Evolutionary conservation across 139 green algal species (phyloP).

Genomic region (Ettlia oleoabundans): DNA sequence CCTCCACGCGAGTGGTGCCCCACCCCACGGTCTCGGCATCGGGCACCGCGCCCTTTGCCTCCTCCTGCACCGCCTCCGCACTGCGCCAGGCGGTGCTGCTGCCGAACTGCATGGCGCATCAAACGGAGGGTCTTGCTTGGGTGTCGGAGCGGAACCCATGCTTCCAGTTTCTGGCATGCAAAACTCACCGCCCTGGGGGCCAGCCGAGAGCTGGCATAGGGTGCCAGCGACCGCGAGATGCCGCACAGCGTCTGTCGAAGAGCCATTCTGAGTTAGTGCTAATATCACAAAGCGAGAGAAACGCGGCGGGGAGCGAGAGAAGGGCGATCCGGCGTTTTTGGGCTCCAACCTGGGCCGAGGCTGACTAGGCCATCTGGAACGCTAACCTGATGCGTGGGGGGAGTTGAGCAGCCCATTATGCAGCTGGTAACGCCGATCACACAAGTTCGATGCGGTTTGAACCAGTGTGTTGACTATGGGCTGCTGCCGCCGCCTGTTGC

Average conservation of each 20-base stretch:
- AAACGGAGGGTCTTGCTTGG: too few species aligned
- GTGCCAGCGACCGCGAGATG: constrained; percentile 18
- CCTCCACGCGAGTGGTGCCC: constrained; percentile 32
- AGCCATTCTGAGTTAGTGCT: constrained; percentile 43
- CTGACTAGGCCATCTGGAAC: too few species aligned
- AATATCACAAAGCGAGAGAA: too few species aligned
- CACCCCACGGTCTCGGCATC: constrained; percentile 51
- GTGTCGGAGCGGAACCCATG: neutral
- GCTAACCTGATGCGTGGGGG: too few species aligned
- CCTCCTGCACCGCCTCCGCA: constrained; percentile 18
- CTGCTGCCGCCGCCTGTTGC: neutral
- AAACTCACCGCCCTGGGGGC: constrained; percentile 10
- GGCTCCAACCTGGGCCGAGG: too few species aligned
- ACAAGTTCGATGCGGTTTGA: too few species aligned
- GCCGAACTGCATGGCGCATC: neutral
- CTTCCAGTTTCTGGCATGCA: neutral
- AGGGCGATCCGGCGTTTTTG: neutral
- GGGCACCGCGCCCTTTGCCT: neutral
- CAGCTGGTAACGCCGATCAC: too few species aligned
- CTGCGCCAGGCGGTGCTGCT: neutral
- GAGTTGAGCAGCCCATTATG: too few species aligned
- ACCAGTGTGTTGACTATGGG: too few species aligned
- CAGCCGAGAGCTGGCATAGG: constrained; percentile 7
- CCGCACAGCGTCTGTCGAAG: constrained; percentile 11
- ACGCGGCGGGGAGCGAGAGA: too few species aligned